A percentile compares a stretch with the other conserved stretches of the same genome.
Evolutionary conservation across 2,329 filamentous ascomycete genomes (phyloP).

Genomic region (Periconia digitata): DNA sequence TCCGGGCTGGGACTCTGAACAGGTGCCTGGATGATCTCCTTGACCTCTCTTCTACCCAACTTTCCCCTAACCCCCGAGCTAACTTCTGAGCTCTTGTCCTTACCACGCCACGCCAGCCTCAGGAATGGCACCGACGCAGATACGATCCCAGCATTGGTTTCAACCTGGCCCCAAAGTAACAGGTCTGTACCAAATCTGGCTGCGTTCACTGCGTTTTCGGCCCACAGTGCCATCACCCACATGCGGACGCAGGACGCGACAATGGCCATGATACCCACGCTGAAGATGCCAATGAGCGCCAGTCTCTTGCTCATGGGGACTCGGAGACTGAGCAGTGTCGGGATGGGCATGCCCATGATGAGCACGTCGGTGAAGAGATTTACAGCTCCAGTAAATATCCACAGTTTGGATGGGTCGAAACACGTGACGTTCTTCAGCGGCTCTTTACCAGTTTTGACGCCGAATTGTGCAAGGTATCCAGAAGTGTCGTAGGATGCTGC

Average conservation of each 20-base stretch:
- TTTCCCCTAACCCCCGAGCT: not conserved
- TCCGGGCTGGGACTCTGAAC: not conserved
- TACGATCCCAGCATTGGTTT: conserved; percentile 51
- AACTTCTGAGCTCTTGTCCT: conserved; percentile 10
- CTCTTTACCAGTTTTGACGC: conserved; percentile 17
- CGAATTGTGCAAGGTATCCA: conserved; percentile 33
- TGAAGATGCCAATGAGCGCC: conserved; percentile 49
- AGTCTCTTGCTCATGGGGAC: conserved; percentile 54
- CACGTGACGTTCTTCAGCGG: conserved; percentile 24
- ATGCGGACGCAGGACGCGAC: conserved; percentile 39
- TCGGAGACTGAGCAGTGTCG: conserved; percentile 49
- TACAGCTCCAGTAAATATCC: conserved; percentile 41
- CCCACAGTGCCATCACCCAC: conserved; percentile 41
- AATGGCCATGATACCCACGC: conserved; percentile 39
- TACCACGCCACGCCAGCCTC: conserved; percentile 42
- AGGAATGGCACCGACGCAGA: conserved; percentile 50
- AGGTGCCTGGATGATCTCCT: conserved; percentile 2
- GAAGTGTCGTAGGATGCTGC: conserved; percentile 29
- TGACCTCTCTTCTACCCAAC: conserved; percentile 8
- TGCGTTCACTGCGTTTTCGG: conserved; percentile 40
- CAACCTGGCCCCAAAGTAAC: conserved; percentile 51
- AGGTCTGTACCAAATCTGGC: conserved; percentile 39
- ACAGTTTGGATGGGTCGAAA: conserved; percentile 35
- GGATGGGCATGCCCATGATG: conserved; percentile 50
- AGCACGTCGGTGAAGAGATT: conserved; percentile 48